phyloP scores from a whole-genome alignment of 306 rosid species.

The Clitoria ternatea region DNA sequence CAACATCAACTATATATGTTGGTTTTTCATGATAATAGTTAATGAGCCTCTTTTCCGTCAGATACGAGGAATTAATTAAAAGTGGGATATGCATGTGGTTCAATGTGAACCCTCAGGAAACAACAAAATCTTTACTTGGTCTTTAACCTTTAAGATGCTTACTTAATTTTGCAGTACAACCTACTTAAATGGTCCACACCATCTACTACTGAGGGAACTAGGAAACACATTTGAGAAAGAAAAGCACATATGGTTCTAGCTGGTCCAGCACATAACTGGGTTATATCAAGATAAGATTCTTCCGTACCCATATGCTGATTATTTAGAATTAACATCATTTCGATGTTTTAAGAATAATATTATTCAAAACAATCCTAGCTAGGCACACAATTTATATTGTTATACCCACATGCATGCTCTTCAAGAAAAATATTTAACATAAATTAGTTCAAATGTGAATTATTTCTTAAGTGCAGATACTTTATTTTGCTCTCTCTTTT shows the following conservation, averaged over 20 bases:
- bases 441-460: neutral
- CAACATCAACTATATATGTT: too few relatives aligned
- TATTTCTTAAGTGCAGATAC: too few relatives aligned
- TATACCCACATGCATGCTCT: neutral
- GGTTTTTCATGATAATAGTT: too few relatives aligned
- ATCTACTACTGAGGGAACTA: neutral
- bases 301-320: conserved; percentile 1
- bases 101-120: neutral
- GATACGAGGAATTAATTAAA: too few relatives aligned
- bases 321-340: neutral
- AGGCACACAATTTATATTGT: neutral
- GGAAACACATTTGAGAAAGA: too few relatives aligned
- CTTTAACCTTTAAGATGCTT: neutral
- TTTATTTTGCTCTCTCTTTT: too few relatives aligned
- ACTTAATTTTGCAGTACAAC: neutral
- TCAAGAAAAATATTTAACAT: neutral
- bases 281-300: neutral
- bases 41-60: too few relatives aligned
- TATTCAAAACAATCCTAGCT: neutral
- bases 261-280: neutral
- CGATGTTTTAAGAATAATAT: neutral
- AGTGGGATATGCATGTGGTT: conserved; percentile 20
- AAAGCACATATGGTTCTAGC: neutral
- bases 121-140: neutral
- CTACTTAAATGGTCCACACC: neutral